Conservation (phyloP, 192 early-diverging fungal genomes). For the Coemansia sp. region DNA sequence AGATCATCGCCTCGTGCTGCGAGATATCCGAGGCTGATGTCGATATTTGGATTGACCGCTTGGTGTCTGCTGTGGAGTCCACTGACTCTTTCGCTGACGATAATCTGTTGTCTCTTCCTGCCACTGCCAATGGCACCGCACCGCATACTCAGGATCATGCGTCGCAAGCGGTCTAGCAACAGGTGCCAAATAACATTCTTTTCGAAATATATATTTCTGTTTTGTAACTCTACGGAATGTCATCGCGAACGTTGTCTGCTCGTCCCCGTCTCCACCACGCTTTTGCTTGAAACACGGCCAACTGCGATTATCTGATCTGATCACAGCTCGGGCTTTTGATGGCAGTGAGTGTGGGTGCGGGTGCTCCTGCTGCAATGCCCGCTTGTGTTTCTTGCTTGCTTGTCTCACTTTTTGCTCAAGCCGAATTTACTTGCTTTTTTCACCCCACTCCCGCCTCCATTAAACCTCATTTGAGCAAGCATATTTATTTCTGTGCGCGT, state of each 20-base stretch:
- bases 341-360: neutral
- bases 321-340: conserved; percentile 6
- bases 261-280: too few species aligned
- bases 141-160: conserved; percentile 6
- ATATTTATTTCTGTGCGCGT: neutral
- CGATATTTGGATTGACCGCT: conserved; percentile 72
- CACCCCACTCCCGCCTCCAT: neutral
- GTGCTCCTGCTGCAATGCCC: too few species aligned
- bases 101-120: neutral
- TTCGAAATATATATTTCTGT: neutral
- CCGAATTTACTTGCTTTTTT: neutral
- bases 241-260: neutral
- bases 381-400: neutral
- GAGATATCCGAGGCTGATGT: conserved; percentile 78
- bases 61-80: conserved; percentile 79
- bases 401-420: neutral
- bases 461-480: neutral
- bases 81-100: conserved; percentile 24
- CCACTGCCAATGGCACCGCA: neutral
- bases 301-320: conserved; percentile 8
- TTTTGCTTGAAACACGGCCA: neutral
- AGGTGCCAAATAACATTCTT: neutral
- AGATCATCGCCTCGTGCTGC: conserved; percentile 86
- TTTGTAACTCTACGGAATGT: neutral
- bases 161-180: neutral